Conservation (phyloP, 2,329 filamentous ascomycete species). For the Claviceps sp. region DNA sequence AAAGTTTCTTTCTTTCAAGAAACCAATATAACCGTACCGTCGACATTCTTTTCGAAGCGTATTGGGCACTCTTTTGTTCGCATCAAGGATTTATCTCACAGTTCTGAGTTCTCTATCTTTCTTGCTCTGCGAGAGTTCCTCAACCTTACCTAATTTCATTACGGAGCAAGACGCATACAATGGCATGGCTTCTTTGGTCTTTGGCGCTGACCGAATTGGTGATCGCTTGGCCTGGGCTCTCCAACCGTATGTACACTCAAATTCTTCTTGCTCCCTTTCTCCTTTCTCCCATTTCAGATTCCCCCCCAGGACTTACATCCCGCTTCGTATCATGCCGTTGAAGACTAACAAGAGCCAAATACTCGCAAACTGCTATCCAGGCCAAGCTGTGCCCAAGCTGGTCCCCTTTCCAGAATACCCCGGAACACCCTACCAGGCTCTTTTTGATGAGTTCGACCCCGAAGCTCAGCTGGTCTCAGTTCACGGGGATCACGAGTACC, state of each 20-base stretch:
- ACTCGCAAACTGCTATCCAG: background rate
- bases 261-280: background rate
- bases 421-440: constrained; percentile 1
- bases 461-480: background rate
- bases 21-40: no score
- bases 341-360: background rate
- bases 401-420: constrained; percentile 2
- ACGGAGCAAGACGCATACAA: background rate
- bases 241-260: background rate
- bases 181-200: background rate
- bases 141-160: no score
- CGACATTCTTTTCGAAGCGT: no score
- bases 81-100: no score
- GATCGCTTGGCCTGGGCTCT: background rate
- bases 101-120: background rate
- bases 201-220: background rate
- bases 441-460: background rate
- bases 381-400: constrained; percentile 1
- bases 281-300: background rate
- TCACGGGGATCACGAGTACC: background rate
- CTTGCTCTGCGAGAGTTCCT: background rate
- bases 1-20: no score
- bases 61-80: no score
- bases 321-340: background rate
- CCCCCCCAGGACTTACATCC: background rate